A percentile compares a stretch with the other conserved stretches of the same genome.
Evolutionary conservation across 2,329 filamentous ascomycete genomes (phyloP).

Genomic region (Penicillium sclerotigenum): DNA sequence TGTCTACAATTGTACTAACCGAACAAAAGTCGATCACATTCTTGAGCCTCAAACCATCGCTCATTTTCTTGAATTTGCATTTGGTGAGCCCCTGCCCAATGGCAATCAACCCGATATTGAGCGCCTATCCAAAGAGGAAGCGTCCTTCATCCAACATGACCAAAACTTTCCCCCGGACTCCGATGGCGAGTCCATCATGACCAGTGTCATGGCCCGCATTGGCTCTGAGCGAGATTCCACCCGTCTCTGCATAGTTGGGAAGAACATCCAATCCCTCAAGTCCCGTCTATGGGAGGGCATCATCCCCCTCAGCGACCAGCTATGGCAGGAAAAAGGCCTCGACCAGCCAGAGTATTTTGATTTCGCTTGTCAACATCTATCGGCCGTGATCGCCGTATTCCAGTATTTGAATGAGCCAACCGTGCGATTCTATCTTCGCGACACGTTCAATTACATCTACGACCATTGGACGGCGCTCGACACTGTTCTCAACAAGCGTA

Average conservation of each 20-base stretch:
- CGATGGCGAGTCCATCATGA: constrained; percentile 3
- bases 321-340: constrained; percentile 24
- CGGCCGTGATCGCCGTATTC: constrained; percentile 22
- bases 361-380: constrained; percentile 23
- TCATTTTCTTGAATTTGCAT: constrained; percentile 18
- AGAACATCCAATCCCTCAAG: constrained; percentile 27
- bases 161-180: not conserved
- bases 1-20: not conserved
- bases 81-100: constrained; percentile 14
- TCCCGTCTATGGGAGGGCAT: constrained; percentile 27
- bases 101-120: constrained; percentile 12
- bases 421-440: constrained; percentile 15
- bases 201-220: constrained; percentile 11
- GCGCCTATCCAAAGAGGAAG: constrained; percentile 9
- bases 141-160: not conserved
- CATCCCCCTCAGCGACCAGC: constrained; percentile 23
- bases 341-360: constrained; percentile 20
- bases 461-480: constrained; percentile 18
- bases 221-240: constrained; percentile 10
- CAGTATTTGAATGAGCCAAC: constrained; percentile 23
- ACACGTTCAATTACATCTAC: constrained; percentile 26
- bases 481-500: constrained; percentile 14
- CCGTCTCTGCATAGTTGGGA: constrained; percentile 20
- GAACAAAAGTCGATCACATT: constrained; percentile 26
- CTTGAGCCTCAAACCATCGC: constrained; percentile 25